phyloP scores from a whole-genome alignment of 345 rosid species.

The Zanthoxylum bungeanum region DNA sequence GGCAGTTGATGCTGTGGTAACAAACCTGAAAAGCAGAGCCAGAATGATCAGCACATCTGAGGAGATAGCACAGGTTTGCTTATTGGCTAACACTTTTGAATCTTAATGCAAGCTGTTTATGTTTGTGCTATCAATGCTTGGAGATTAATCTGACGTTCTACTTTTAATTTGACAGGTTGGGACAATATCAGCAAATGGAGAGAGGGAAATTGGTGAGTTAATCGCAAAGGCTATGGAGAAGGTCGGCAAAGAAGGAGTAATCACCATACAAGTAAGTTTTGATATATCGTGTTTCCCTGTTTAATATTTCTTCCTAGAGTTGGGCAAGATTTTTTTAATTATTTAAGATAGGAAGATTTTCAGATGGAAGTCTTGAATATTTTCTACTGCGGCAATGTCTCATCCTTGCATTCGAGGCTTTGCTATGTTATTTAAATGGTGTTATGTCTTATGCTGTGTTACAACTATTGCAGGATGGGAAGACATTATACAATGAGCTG shows the following conservation, averaged over 20 bases:
- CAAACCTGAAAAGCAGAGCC: constrained; percentile 86
- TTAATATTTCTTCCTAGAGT: background rate
- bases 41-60: constrained; percentile 97
- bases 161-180: constrained; percentile 58
- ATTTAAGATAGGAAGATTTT: background rate
- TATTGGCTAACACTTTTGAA: background rate
- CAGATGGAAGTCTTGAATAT: background rate
- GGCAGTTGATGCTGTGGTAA: constrained; percentile 92
- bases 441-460: constrained; percentile 3
- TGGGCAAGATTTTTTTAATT: background rate
- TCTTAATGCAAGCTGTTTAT: background rate
- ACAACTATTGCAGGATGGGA: constrained; percentile 67
- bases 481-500: constrained; percentile 82
- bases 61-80: constrained; percentile 79
- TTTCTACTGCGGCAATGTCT: background rate
- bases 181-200: constrained; percentile 97
- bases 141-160: background rate
- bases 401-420: background rate
- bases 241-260: constrained; percentile 99
- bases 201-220: constrained; percentile 93
- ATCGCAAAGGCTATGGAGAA: constrained; percentile 99
- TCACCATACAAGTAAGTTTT: constrained; percentile 74
- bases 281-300: background rate
- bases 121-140: background rate
- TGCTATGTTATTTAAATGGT: background rate